Conservation (phyloP, 2,329 filamentous ascomycete genomes). For the Phialophora macrospora region DNA sequence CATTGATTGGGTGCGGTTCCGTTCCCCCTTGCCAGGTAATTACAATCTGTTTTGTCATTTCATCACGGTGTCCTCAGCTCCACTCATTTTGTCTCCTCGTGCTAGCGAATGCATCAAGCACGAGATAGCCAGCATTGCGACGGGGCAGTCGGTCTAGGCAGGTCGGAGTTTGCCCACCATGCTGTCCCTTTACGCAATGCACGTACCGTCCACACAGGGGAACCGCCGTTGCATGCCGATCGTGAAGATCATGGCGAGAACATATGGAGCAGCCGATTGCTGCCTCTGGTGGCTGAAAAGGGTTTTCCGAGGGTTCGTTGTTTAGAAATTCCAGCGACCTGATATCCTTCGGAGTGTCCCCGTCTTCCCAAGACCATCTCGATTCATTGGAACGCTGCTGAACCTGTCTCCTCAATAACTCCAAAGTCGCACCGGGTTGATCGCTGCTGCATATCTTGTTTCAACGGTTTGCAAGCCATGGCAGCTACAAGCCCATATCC, state of each 20-base stretch:
- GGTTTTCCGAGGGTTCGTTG: not conserved
- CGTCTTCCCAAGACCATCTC: not conserved
- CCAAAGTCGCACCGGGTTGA: not conserved
- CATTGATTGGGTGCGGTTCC: not conserved
- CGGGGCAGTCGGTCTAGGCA: not conserved
- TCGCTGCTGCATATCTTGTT: not conserved
- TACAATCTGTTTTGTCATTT: conserved; percentile 18
- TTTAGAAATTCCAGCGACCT: not conserved
- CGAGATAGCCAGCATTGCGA: not conserved
- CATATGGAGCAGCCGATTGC: not conserved
- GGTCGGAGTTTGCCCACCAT: conserved; percentile 6
- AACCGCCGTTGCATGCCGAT: not conserved
- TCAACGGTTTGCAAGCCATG: not conserved
- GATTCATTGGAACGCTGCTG: not conserved
- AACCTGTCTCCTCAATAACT: not conserved
- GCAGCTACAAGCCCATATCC: not conserved
- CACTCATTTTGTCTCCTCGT: not conserved
- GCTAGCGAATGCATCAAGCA: conserved; percentile 10
- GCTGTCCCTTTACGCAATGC: not conserved
- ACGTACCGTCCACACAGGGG: not conserved
- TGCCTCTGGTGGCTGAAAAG: not conserved
- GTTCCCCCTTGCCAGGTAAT: not conserved
- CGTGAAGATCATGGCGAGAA: not conserved
- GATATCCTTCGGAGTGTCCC: not conserved
- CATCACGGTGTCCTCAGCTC: not conserved